Evolutionary conservation across 1,284 basidiomycete species (phyloP).

Genomic region (Ceratobasidium sp.): DNA sequence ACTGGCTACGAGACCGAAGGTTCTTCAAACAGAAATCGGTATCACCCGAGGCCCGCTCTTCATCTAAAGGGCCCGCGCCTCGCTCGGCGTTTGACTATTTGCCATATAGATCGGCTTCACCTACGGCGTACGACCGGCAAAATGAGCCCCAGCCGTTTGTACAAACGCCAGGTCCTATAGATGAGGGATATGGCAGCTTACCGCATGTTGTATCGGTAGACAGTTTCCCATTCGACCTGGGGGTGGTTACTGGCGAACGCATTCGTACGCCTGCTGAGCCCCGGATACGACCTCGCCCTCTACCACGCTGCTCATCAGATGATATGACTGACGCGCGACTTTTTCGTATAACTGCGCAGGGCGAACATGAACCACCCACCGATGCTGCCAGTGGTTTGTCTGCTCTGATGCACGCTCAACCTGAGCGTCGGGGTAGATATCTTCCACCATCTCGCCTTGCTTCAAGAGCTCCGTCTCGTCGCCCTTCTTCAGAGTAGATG

Average conservation of each 20-base stretch:
- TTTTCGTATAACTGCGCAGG: conserved; percentile 43
- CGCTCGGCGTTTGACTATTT: conserved; percentile 9
- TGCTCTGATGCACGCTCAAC: conserved; percentile 34
- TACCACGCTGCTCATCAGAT: conserved; percentile 36
- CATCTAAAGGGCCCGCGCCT: conserved; percentile 12
- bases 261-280: conserved; percentile 24
- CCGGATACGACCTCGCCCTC: conserved; percentile 31
- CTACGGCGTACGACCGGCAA: conserved; percentile 16
- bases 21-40: conserved; percentile 11
- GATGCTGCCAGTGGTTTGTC: conserved; percentile 34
- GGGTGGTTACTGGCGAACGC: conserved; percentile 25
- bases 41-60: conserved; percentile 9
- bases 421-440: conserved; percentile 6
- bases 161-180: conserved; percentile 28
- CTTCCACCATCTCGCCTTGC: conserved; percentile 38
- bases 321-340: conserved; percentile 32
- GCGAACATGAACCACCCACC: conserved; percentile 28
- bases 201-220: conserved; percentile 20
- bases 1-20: conserved; percentile 30
- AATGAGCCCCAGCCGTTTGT: conserved; percentile 15
- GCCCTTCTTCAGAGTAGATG: conserved; percentile 9
- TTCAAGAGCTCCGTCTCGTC: conserved; percentile 33
- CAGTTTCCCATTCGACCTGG: conserved; percentile 35
- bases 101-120: conserved; percentile 17
- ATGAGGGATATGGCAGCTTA: background rate